phyloP scores from a whole-genome alignment of 1,284 basidiomycete genomes.

The Pterulicium gracile region DNA sequence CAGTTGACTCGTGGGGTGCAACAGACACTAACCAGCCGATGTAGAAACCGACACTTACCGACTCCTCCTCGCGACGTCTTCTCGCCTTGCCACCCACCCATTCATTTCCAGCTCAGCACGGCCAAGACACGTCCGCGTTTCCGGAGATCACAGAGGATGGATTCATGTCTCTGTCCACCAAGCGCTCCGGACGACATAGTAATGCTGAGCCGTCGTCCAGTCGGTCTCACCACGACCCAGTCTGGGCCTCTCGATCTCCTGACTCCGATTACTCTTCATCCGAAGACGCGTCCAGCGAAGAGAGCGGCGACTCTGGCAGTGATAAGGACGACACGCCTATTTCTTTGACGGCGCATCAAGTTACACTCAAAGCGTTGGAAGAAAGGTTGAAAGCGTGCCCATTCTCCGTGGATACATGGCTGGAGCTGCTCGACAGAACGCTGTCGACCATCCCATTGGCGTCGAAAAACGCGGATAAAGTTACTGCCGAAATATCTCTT shows the following conservation, averaged over 20 bases:
- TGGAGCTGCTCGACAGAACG: conserved; percentile 52
- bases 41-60: conserved; percentile 34
- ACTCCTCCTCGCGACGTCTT: conserved; percentile 39
- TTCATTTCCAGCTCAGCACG: conserved; percentile 24
- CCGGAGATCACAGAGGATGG: conserved; percentile 58
- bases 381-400: conserved; percentile 40
- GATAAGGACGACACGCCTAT: conserved; percentile 10
- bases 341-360: conserved; percentile 43
- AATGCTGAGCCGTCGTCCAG: no score
- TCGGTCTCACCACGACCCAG: no score
- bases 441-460: conserved; percentile 43
- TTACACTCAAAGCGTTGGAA: conserved; percentile 47
- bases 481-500: conserved; percentile 58
- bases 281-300: conserved; percentile 19
- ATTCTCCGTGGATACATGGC: conserved; percentile 45
- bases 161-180: conserved; percentile 32
- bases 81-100: conserved; percentile 38
- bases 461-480: conserved; percentile 54
- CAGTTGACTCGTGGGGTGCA: no score
- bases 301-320: conserved; percentile 19
- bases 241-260: background rate
- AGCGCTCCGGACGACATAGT: background rate
- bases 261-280: conserved; percentile 30
- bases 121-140: conserved; percentile 22
- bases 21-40: background rate